Base-by-base conservation (phyloP, 2,329 filamentous ascomycete species). In the Ophiocordyceps robertsii region DNA sequence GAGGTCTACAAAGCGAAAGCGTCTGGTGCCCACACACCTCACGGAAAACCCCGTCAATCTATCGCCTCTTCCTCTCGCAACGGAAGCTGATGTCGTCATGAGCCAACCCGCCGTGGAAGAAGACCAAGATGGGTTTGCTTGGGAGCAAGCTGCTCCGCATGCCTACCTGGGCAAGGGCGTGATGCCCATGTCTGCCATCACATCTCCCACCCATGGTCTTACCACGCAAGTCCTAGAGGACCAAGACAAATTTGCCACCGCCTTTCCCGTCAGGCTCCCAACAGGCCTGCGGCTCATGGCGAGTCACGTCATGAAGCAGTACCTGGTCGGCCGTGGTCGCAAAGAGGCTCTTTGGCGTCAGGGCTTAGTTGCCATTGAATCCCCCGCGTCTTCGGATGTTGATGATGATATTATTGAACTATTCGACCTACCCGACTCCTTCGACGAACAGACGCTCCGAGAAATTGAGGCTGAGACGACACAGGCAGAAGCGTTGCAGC, bases 391-490 rank as follows among this genome's bases (percentile, higher is more conserved):
- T 9, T 46, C 47, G 3, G 47, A 57, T 13, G 47, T 52, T 30
- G 54, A 49, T 7, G 57, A 66, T 39, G 58, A 69, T 9, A 68
- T 68, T 4, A 64, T 71, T 29, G 74, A 71, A 47, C 41, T 59
- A 6, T 49, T 49, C n/a, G 56, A 59, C 33, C 37, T 61, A 3
- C 48, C 55, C 7, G 55, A 58, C 5, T 52, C 52, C 3, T 43
- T 53, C 4, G 79, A 84, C 50, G 65, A 71, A 11, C 68, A 74
- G 31, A 80, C 75, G 0, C 72, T 69, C 64, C 61, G 60, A 37
- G 80, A 84, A 52, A 80, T 84, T 10, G 68, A 80, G 38, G 59
- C 63, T 35, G 60, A 64, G 41, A 62, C 66, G 37, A 41, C 42
- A 29, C 30, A 46, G 31, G 29, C 43, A 19, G 11, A 51, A 50